These are phyloP conservation scores for Stentor coeruleus DNA, from an alignment of 73 alveolate genomes.

Conservation along the genomic window DNA sequence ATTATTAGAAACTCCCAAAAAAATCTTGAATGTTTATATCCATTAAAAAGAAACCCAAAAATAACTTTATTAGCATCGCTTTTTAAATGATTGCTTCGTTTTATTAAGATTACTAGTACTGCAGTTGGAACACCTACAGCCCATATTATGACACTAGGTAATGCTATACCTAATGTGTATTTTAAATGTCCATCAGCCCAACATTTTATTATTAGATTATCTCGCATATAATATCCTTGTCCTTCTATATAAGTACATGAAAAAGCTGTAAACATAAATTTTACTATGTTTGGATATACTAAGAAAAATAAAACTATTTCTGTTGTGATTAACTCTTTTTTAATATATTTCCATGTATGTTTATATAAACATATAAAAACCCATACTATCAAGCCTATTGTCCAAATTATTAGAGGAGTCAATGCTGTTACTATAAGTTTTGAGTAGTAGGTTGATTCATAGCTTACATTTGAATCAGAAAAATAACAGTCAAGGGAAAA, in stretches of 20 bases:
- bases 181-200: conserved; percentile 30
- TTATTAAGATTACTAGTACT: not conserved
- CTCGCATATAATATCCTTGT: conserved; percentile 33
- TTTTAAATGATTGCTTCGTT: not conserved
- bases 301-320: conserved; percentile 45
- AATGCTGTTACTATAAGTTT: conserved; percentile 38
- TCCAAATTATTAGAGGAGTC: conserved; percentile 37
- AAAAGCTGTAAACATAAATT: conserved; percentile 48
- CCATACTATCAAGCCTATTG: conserved; percentile 33
- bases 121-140: not conserved
- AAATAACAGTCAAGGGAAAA: conserved; percentile 58
- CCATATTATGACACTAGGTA: conserved; percentile 51
- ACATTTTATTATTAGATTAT: conserved; percentile 47
- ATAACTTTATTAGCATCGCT: conserved; percentile 26
- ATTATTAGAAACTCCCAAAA: conserved; percentile 62
- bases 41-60: conserved; percentile 61
- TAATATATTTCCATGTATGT: conserved; percentile 27
- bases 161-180: conserved; percentile 29
- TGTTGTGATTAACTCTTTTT: conserved; percentile 37
- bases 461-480: conserved; percentile 28
- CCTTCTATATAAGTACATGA: conserved; percentile 50
- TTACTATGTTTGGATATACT: conserved; percentile 53
- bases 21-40: conserved; percentile 41
- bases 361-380: conserved; percentile 24
- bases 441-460: conserved; percentile 32